Evolutionary conservation across 176 grass and related monocot genomes (phyloP), one percentile per base, ranked within the genome.

Genomic region (Calamus simplicifolius): DNA sequence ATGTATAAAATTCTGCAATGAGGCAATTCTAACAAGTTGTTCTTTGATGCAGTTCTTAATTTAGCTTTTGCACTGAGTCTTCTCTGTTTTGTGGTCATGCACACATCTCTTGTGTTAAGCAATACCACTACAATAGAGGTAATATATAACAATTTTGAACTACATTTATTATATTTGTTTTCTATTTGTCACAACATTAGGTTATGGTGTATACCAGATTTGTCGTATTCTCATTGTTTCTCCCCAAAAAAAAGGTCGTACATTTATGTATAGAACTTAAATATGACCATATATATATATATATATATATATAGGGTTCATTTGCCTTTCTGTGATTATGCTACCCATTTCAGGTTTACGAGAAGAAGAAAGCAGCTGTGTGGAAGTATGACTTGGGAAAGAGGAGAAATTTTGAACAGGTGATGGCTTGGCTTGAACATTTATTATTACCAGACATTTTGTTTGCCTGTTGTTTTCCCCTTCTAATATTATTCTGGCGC

Each of bases 61-160:
- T 62, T 86, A 10, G 86, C 83, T 62, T 96, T 96, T 85, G 77
- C 72, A 2, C 78, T 96, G 68, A 96, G 91, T 75, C 84, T 96
- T 30, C 74, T 90, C 12, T 82, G 77, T 74, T 96, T 96, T 59
- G 67, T 90, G n/a, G 52, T 65, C 51, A 88, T 96, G 83, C 81
- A 96, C 25, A 21, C 7, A 0, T 74, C 90, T 62, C 90, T 89
- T 76, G 80, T 68, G 62, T 63, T 74, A 49, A 83, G 68, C 66
- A 90, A 96, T 51, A 88, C 92, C 0, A 96, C 77, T 60, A 79
- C 85, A 25, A 77, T 96, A 67, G 92, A 96, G 92, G 92, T 96
- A 85, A 80, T 67, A 35, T 51, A 10, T 8, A 38, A 43, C 35
- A 2, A 43, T 43, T 43, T 43, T 43, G 1, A 43, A 43, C 7